These are phyloP conservation scores for Sporisorium graminicola DNA, from an alignment of 1,284 basidiomycete genomes.

Conservation along the genomic window DNA sequence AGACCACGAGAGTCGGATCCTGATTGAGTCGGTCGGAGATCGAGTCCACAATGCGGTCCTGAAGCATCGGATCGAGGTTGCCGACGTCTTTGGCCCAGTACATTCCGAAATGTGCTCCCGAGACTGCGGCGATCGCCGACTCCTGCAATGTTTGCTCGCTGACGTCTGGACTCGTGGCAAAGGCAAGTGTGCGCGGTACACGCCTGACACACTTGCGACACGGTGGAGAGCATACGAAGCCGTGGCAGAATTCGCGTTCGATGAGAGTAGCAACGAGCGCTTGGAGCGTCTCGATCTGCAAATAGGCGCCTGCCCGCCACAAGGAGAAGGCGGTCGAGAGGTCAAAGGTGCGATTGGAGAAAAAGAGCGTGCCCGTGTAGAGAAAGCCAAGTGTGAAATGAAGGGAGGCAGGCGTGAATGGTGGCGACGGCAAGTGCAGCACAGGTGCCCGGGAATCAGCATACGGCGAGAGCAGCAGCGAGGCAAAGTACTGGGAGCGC, in stretches of 20 bases:
- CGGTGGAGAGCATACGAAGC: slow-evolving; percentile 59
- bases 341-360: slow-evolving; percentile 92
- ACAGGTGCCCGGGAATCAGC: slow-evolving; percentile 45
- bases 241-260: slow-evolving; percentile 63
- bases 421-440: slow-evolving; percentile 74
- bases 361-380: slow-evolving; percentile 92
- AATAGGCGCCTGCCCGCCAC: slow-evolving; percentile 84
- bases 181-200: slow-evolving; percentile 58
- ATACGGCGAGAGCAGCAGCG: slow-evolving; percentile 79
- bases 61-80: slow-evolving; percentile 50
- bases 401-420: slow-evolving; percentile 92
- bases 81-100: slow-evolving; percentile 65
- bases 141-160: slow-evolving; percentile 42
- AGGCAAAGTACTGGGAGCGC: slow-evolving; percentile 87
- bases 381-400: slow-evolving; percentile 95
- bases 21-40: slow-evolving; percentile 29
- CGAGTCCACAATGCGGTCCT: slow-evolving; percentile 48
- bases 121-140: slow-evolving; percentile 46
- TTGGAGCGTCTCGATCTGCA: slow-evolving; percentile 75
- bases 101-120: slow-evolving; percentile 55
- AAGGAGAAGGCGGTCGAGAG: slow-evolving; percentile 91
- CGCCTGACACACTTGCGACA: slow-evolving; percentile 62
- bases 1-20: slow-evolving; percentile 33
- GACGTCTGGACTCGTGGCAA: slow-evolving; percentile 56
- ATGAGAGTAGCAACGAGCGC: slow-evolving; percentile 52